Evolutionary conservation across 2,329 filamentous ascomycete species (phyloP).

Genomic region (Drechslera avenae): DNA sequence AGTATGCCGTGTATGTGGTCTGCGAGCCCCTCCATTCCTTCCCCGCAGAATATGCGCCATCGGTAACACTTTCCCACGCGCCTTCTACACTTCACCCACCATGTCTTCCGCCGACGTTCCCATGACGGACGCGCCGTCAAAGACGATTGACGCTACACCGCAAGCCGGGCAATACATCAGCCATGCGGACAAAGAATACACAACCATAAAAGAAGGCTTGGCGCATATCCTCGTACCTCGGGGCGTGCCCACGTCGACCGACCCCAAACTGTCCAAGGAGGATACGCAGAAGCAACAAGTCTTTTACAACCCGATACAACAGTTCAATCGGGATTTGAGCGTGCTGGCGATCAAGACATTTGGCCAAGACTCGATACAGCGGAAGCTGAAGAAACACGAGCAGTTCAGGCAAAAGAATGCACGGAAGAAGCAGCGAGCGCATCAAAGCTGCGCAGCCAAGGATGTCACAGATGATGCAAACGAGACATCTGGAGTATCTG

Average conservation of each 20-base stretch:
- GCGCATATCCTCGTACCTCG: constrained; percentile 69
- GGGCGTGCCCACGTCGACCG: constrained; percentile 53
- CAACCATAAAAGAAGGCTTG: constrained; percentile 68
- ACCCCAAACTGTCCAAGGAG: constrained; percentile 55
- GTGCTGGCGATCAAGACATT: constrained; percentile 91
- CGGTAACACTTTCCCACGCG: constrained; percentile 33
- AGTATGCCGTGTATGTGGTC: constrained; percentile 30
- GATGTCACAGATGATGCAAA: not conserved
- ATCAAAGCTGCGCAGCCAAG: constrained; percentile 14
- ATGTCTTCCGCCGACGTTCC: constrained; percentile 24
- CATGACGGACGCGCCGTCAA: constrained; percentile 18
- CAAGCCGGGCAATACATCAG: constrained; percentile 38
- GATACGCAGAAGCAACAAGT: constrained; percentile 71
- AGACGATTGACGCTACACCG: constrained; percentile 37
- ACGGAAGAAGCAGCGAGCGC: constrained; percentile 29
- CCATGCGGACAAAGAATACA: constrained; percentile 61
- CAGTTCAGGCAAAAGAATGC: constrained; percentile 43
- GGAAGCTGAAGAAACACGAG: constrained; percentile 53
- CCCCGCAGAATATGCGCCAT: constrained; percentile 30
- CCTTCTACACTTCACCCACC: constrained; percentile 20
- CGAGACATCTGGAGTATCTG: not conserved
- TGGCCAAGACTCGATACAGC: constrained; percentile 67
- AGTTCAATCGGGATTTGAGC: constrained; percentile 96
- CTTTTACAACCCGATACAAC: constrained; percentile 98
- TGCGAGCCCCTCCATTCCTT: constrained; percentile 16